Base-by-base conservation (phyloP, 2,329 filamentous ascomycete genomes). In the Fusarium liriodendri region DNA sequence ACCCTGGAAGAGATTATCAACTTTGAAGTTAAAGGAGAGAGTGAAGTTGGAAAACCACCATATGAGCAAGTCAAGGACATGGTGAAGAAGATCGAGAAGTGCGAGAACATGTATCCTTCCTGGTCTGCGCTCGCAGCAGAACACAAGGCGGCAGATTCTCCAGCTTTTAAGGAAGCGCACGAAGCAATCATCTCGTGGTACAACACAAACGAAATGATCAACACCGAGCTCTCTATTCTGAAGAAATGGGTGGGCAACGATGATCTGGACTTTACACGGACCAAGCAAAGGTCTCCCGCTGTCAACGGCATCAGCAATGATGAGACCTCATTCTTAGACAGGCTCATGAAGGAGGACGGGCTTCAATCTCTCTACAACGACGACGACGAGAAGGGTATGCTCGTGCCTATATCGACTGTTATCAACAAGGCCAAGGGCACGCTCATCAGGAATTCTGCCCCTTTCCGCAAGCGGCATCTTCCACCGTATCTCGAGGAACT, bases 161-260 rank as follows among this genome's bases (percentile, higher is more conserved):
- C 90, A 33, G 89, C 92, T 33, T 99, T 95, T 83, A 88, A 89
- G 71, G 92, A 95, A 71, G 95, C 95, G 32, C 97, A 93, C 79
- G 94, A 97, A 80, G 93, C 96, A 58, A 93, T 99, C 74, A 91
- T 98, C 71, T 92, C 96, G 4, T 99, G 97, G 97, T 93, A 98
- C 86, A 99, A 98, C 83, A 98, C 95, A 61, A 98, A 95, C 35
- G 92, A 96, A 80, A 91, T 98, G 80, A 98, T 99, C 87, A 98
- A 97, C 82, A 98, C 94, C 3, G 94, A 99, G 82, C 89, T 99
- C 68, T 91, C 92, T 16, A 95, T 98, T 73, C 84, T 99, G 72
- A 95, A 97, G 82, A 95, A 93, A 72, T 99, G 97, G 97, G 97
- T 99, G 29, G 97, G 97, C 64, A 99, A 99, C 79, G 92, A 95